Evolutionary conservation across 2,329 filamentous ascomycete genomes (phyloP), one percentile per base, ranked within the genome.

Genomic region (Thermochaetoides dissita): DNA sequence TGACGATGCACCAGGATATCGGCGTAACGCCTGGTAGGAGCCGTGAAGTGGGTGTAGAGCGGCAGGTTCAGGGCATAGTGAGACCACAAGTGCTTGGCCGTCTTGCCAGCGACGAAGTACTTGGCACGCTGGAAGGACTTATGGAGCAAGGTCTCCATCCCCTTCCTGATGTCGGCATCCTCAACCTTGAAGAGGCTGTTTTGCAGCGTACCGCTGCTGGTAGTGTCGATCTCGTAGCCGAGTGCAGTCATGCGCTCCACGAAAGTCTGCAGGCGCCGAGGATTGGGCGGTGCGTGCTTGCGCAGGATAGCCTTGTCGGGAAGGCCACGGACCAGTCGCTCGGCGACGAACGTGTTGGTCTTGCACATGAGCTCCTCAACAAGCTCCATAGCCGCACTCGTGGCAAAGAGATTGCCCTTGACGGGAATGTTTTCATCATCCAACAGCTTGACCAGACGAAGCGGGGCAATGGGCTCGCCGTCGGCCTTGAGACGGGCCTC

Each of bases 361-460:
- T 93, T 94, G 70, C 94, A 84, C 65, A 86, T 81, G 41, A 98
- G 70, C 66, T 98, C 91, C 61, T 98, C 91, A 36, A 95, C 85
- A 49, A 96, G 76, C 64, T 96, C 89, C 49, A 93, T 86, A 3
- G 88, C 85, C 8, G 81, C 71, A 9, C 85, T 86, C 30, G 85
- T 89, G 60, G 95, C 81, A 57, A 96, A 98, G 50, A 98, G 84
- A 65, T 96, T 98, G 59, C 86, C 78, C 65, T 94, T 87, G 34
- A 96, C 88, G 2, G 89, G 91, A 41, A 95, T 86, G 61, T 96
- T 96, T 69, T 98, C 91, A 53, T 98, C 91, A 53, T 98, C 91
- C 34, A 96, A 73, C 64, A 94, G 88, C 63, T 94, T 87, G 47
- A 96, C 69, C 37, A 98, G 73, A 44, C 91, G 83, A 40, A 98